Evolutionary conservation across 345 rosid species (phyloP).

Genomic region (Raphanus raphanistrum): DNA sequence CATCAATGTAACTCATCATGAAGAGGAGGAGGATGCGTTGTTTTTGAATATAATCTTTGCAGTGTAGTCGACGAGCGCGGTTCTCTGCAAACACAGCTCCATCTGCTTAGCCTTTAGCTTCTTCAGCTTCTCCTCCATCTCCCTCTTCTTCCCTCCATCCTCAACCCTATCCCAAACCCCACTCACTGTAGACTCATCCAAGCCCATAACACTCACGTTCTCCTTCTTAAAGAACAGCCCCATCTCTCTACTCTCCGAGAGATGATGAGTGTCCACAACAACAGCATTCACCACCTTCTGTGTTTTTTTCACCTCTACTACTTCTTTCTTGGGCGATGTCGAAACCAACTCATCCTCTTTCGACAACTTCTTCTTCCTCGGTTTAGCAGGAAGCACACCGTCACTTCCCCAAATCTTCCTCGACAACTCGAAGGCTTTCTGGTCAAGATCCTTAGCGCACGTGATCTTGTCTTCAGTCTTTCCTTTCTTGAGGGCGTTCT

Average conservation of each 20-base stretch:
- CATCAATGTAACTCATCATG: neutral
- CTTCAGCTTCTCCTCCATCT: neutral
- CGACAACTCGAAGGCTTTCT: conserved; percentile 36
- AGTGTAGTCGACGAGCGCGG: neutral
- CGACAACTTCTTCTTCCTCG: neutral
- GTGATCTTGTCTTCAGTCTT: neutral
- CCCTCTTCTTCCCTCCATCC: neutral
- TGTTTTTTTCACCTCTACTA: neutral
- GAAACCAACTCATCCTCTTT: neutral
- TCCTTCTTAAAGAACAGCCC: neutral
- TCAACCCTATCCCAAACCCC: neutral
- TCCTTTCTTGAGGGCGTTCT: neutral
- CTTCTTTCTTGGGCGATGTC: neutral
- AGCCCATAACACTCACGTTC: neutral
- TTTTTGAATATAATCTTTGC: neutral
- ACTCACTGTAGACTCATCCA: neutral
- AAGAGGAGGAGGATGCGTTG: neutral
- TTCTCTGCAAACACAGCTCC: neutral
- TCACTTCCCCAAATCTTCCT: conserved; percentile 43
- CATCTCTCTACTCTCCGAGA: neutral
- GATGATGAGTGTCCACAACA: neutral
- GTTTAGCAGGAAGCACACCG: neutral
- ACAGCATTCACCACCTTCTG: neutral
- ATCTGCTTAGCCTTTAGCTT: neutral
- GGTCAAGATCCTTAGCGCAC: conserved; percentile 32